Evolutionary conservation across 140 eudicot genomes (phyloP).

Genomic region (Stevia rebaudiana): DNA sequence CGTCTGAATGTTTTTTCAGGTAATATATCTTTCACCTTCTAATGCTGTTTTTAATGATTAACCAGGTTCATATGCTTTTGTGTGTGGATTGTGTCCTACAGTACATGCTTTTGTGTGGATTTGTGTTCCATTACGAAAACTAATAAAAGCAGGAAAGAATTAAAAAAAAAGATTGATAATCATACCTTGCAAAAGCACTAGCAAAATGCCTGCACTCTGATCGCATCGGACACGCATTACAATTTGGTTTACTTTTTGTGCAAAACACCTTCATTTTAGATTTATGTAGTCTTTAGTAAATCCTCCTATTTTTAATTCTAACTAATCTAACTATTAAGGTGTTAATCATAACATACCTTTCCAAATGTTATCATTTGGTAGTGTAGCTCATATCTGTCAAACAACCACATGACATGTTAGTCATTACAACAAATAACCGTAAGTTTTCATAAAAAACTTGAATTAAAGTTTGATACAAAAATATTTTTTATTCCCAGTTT

Average conservation of each 20-base stretch:
- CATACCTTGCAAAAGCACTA: constrained; percentile 82
- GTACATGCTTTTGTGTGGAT: background rate
- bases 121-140: background rate
- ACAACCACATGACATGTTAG: constrained; percentile 20
- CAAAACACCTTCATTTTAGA: constrained; percentile 66
- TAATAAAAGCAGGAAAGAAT: background rate
- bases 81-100: background rate
- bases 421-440: constrained; percentile 10
- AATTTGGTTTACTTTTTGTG: constrained; percentile 82
- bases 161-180: background rate
- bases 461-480: background rate
- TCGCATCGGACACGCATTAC: constrained; percentile 91
- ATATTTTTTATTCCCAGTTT: background rate
- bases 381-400: constrained; percentile 85
- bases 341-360: constrained; percentile 50
- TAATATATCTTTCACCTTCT: background rate
- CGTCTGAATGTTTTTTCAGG: background rate
- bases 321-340: background rate
- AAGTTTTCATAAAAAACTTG: background rate
- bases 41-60: background rate
- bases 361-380: constrained; percentile 98
- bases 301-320: background rate
- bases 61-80: background rate
- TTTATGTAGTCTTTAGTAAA: constrained; percentile 1
- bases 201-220: constrained; percentile 89